Conservation (phyloP, 148 eudicot species). For the Vaccinium corymbosum region DNA sequence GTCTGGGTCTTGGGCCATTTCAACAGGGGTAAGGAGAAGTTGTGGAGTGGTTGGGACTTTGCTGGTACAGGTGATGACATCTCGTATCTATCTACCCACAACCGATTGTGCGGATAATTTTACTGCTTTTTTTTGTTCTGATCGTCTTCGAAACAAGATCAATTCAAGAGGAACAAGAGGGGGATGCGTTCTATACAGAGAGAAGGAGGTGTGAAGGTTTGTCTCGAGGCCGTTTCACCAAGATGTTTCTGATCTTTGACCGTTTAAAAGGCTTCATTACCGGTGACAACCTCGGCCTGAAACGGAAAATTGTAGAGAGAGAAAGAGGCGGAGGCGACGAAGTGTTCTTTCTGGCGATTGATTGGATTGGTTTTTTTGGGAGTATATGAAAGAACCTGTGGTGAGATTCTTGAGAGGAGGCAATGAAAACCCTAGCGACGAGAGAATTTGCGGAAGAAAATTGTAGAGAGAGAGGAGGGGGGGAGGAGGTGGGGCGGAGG, state of each 20-base stretch:
- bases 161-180: too few relatives aligned
- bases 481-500: neutral
- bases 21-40: slow-evolving; percentile 31
- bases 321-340: neutral
- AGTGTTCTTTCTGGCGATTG: neutral
- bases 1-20: slow-evolving; percentile 28
- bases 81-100: neutral
- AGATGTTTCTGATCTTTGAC: neutral
- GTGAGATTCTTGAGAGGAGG: neutral
- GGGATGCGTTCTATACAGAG: too few relatives aligned
- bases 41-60: slow-evolving; percentile 45
- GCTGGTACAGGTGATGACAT: slow-evolving; percentile 33
- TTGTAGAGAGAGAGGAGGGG: neutral
- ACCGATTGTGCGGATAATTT: too few relatives aligned
- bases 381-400: neutral
- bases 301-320: neutral
- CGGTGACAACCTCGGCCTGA: neutral
- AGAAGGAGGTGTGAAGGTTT: neutral
- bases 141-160: neutral
- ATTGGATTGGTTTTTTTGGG: neutral
- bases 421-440: slow-evolving; percentile 1
- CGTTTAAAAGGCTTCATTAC: slow-evolving; percentile 8
- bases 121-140: neutral
- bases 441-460: neutral
- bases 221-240: neutral